These are phyloP conservation scores for Erigeron philadelphicus DNA, from an alignment of 140 eudicot genomes.

Conservation along the genomic window DNA sequence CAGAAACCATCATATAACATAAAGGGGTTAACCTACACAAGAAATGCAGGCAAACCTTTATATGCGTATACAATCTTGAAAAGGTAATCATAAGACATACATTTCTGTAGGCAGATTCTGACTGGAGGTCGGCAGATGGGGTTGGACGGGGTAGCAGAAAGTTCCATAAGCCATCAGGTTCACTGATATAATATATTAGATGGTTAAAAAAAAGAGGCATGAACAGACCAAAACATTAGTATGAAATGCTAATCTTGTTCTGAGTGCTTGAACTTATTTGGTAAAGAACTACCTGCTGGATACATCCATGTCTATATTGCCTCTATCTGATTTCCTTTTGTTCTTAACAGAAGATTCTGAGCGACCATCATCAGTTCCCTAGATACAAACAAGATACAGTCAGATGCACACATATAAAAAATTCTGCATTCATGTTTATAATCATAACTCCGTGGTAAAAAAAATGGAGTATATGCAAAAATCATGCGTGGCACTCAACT, in stretches of 20 bases:
- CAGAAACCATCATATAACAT: background rate
- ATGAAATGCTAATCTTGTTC: slow-evolving; percentile 10
- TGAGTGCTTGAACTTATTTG: slow-evolving; percentile 4
- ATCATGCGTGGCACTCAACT: background rate
- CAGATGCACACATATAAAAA: background rate
- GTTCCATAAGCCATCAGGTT: slow-evolving; percentile 58
- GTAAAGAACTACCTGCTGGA: slow-evolving; percentile 40
- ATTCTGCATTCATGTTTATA: slow-evolving; percentile 3
- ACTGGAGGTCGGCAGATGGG: slow-evolving; percentile 41
- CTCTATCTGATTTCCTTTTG: slow-evolving; percentile 37
- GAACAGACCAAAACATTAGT: background rate
- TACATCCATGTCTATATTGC: slow-evolving; percentile 30
- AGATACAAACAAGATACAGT: slow-evolving; percentile 20
- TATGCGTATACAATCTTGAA: background rate
- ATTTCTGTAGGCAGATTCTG: slow-evolving; percentile 39
- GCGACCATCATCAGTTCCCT: slow-evolving; percentile 54
- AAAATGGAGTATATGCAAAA: slow-evolving; percentile 3
- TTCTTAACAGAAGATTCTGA: slow-evolving; percentile 34
- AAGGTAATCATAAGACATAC: slow-evolving; percentile 40
- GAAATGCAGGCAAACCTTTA: background rate
- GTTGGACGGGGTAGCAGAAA: slow-evolving; percentile 41
- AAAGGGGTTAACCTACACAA: slow-evolving; percentile 5
- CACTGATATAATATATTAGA: too few species aligned
- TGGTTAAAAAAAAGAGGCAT: background rate
- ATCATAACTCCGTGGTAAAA: slow-evolving; percentile 13